phyloP scores from a whole-genome alignment of 2,329 filamentous ascomycete species.

The Clarireedia monteithiana region DNA sequence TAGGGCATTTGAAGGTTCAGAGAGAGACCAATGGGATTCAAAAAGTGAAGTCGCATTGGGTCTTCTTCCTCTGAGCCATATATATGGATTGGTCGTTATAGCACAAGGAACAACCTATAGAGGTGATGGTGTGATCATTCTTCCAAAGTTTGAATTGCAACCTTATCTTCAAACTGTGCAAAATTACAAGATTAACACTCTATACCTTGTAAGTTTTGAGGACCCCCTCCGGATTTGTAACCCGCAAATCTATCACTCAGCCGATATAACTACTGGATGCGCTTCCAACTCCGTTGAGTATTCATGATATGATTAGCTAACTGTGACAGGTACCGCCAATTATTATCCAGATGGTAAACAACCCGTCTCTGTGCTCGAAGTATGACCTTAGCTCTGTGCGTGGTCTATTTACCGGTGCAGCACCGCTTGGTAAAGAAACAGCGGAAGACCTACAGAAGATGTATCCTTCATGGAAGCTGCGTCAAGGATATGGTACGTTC shows the following conservation, averaged over 20 bases:
- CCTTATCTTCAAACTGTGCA: conserved; percentile 57
- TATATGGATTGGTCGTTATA: conserved; percentile 69
- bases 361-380: conserved; percentile 49
- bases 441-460: conserved; percentile 52
- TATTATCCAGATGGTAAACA: conserved; percentile 67
- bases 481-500: conserved; percentile 61
- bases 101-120: conserved; percentile 58
- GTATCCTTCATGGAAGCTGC: conserved; percentile 56
- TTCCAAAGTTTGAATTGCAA: conserved; percentile 70
- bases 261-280: no score
- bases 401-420: conserved; percentile 65
- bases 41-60: conserved; percentile 41
- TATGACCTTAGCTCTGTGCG: conserved; percentile 65
- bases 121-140: conserved; percentile 65
- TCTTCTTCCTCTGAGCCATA: conserved; percentile 82
- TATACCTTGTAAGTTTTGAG: conserved; percentile 52
- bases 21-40: conserved; percentile 37
- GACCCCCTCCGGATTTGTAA: no score
- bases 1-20: conserved; percentile 38
- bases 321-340: conserved; percentile 63
- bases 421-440: conserved; percentile 68
- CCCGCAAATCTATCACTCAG: no score
- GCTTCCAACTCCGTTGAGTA: not conserved
- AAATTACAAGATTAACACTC: conserved; percentile 56
- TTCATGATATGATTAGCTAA: not conserved